A percentile compares a stretch with the other conserved stretches of the same genome.
These are phyloP conservation scores for Hyaloperonospora brassicae DNA, from an alignment of 352 stramenopile genomes.

Conservation along the genomic window DNA sequence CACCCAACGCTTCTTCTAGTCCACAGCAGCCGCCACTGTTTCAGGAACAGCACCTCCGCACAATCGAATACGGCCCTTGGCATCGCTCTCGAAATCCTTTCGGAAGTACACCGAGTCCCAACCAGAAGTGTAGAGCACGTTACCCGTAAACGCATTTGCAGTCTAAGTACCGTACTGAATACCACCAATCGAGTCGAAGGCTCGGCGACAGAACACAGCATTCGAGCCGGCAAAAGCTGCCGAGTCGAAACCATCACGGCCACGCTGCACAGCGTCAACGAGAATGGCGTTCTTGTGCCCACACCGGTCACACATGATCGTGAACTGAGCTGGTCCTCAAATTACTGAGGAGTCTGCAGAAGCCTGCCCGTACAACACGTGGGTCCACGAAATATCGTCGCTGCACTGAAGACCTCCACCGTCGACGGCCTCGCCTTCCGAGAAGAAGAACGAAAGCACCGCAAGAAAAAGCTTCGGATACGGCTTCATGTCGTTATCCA, in stretches of 20 bases:
- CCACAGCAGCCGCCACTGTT: no score
- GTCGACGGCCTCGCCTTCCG: slow-evolving; percentile 78
- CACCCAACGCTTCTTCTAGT: no score
- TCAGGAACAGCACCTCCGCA: slow-evolving; percentile 76
- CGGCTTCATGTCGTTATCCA: no score
- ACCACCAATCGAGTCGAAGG: slow-evolving; percentile 83
- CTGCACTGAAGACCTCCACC: slow-evolving; percentile 77
- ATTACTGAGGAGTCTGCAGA: no score
- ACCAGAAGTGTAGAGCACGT: no score
- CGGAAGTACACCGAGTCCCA: slow-evolving; percentile 84
- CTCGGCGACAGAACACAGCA: slow-evolving; percentile 82
- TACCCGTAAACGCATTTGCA: slow-evolving; percentile 85
- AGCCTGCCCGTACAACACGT: no score
- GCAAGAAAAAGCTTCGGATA: no score
- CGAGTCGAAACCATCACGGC: no score
- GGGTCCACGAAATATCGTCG: slow-evolving; percentile 86
- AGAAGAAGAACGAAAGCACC: slow-evolving; percentile 90
- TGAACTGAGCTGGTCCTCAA: no score
- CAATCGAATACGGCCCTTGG: slow-evolving; percentile 78
- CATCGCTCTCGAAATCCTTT: slow-evolving; percentile 83
- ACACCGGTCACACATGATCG: slow-evolving; percentile 83
- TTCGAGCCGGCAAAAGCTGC: slow-evolving; percentile 85
- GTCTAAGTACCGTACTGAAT: slow-evolving; percentile 87
- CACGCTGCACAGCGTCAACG: slow-evolving; percentile 82
- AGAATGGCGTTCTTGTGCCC: slow-evolving; percentile 88